These are phyloP conservation scores for Citrullus amarus DNA, from an alignment of 306 rosid species.

Conservation along the genomic window DNA sequence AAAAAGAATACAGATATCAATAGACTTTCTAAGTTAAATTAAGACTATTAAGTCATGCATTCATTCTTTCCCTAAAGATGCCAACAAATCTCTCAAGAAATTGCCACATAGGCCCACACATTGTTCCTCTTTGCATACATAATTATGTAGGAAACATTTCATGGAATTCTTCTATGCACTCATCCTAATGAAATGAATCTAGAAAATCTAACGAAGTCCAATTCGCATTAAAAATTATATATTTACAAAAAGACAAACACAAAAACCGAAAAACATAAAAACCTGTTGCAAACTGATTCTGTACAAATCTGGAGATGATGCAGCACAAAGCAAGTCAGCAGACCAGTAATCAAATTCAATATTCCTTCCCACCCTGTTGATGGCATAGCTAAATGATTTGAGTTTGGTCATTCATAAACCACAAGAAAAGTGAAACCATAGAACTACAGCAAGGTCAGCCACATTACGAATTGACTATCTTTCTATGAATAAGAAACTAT, in stretches of 20 bases:
- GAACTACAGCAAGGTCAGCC: neutral
- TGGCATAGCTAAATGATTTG: neutral
- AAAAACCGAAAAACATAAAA: neutral
- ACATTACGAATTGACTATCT: neutral
- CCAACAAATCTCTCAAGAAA: no score
- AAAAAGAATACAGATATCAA: no score
- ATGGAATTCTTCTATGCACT: neutral
- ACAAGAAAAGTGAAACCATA: neutral
- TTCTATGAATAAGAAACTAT: neutral
- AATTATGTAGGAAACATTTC: neutral
- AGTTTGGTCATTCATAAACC: constrained; percentile 3
- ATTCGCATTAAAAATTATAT: neutral
- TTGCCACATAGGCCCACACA: no score
- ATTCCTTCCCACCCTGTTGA: constrained; percentile 87
- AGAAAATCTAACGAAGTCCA: neutral
- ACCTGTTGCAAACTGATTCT: constrained; percentile 93
- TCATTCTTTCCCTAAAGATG: no score
- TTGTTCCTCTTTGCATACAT: no score
- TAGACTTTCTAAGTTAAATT: no score
- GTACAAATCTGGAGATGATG: constrained; percentile 83
- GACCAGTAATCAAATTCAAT: constrained; percentile 78
- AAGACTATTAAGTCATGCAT: no score
- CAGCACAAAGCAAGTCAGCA: constrained; percentile 95
- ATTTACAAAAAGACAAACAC: neutral
- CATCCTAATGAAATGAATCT: neutral